Percentiles rank a stretch among this genome's conserved stretches.
These are phyloP conservation scores for Apiospora kogelbergensis DNA, from an alignment of 2,329 filamentous ascomycete genomes.

Conservation along the genomic window DNA sequence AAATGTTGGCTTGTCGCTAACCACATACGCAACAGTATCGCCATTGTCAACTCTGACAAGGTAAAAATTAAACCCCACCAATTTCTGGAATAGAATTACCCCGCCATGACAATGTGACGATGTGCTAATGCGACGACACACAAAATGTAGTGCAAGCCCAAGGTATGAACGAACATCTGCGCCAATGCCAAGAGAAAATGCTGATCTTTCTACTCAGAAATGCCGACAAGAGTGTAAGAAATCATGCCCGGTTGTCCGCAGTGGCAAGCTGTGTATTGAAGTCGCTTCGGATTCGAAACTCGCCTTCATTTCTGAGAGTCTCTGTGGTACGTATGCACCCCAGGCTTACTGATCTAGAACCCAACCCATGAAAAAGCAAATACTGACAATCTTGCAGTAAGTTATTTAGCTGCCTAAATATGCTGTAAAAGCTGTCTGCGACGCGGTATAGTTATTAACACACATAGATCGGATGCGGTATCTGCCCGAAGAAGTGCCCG, in stretches of 20 bases:
- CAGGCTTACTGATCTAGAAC: not conserved
- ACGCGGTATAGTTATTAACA: not conserved
- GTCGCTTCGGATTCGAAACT: slow-evolving; percentile 86
- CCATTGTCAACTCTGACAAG: slow-evolving; percentile 99
- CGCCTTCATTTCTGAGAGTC: slow-evolving; percentile 93
- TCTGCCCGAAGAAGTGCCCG: slow-evolving; percentile 98
- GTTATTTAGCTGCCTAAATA: not conserved
- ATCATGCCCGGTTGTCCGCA: slow-evolving; percentile 94
- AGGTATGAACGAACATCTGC: slow-evolving; percentile 50
- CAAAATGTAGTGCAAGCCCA: slow-evolving; percentile 74
- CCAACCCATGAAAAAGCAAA: not conserved
- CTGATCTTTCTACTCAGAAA: slow-evolving; percentile 61
- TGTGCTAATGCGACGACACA: slow-evolving; percentile 20
- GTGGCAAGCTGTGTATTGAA: slow-evolving; percentile 97
- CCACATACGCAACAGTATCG: slow-evolving; percentile 66
- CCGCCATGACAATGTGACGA: slow-evolving; percentile 29
- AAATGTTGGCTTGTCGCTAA: not conserved
- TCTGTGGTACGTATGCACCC: slow-evolving; percentile 52
- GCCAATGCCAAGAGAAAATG: not conserved
- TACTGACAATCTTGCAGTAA: slow-evolving; percentile 6
- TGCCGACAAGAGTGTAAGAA: slow-evolving; percentile 99
- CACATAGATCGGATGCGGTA: slow-evolving; percentile 77
- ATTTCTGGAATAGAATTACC: slow-evolving; percentile 35
- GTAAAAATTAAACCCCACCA: slow-evolving; percentile 49
- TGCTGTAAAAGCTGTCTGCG: not conserved